Evolutionary conservation across 140 eudicot species (phyloP).

Genomic region (Senecio squalidus): DNA sequence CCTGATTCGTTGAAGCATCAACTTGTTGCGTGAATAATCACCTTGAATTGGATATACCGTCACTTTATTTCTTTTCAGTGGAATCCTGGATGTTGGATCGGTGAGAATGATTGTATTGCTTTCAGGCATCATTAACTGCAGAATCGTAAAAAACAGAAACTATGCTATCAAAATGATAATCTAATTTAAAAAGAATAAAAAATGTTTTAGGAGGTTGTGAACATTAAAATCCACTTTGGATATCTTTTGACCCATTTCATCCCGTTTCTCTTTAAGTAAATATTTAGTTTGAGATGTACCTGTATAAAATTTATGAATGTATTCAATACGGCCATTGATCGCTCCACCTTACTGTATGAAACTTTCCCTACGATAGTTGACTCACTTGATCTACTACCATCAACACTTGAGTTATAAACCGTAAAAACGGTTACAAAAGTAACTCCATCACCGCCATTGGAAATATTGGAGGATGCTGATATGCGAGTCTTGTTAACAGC

Average conservation of each 20-base stretch:
- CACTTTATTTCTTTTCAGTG: slow-evolving; percentile 55
- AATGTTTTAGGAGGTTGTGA: neutral
- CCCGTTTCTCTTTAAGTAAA: neutral
- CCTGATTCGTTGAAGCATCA: slow-evolving; percentile 99
- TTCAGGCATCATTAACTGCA: slow-evolving; percentile 79
- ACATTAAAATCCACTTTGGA: neutral
- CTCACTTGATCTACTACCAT: slow-evolving; percentile 27
- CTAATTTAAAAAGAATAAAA: too few relatives aligned
- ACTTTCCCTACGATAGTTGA: slow-evolving; percentile 53
- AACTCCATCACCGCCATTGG: slow-evolving; percentile 34
- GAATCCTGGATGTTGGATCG: slow-evolving; percentile 72
- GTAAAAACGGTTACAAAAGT: slow-evolving; percentile 78
- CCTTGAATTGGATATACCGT: slow-evolving; percentile 74
- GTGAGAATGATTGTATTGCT: slow-evolving; percentile 67
- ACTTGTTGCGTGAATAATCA: slow-evolving; percentile 95
- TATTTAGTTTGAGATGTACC: slow-evolving; percentile 29
- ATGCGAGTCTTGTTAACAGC: slow-evolving; percentile 65
- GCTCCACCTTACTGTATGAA: slow-evolving; percentile 60
- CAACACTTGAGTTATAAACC: slow-evolving; percentile 57
- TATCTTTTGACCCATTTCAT: neutral
- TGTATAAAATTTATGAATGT: slow-evolving; percentile 59
- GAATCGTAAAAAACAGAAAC: neutral
- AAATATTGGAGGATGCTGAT: slow-evolving; percentile 30
- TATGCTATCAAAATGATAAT: neutral
- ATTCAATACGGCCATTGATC: slow-evolving; percentile 71